Evolutionary conservation across 1,284 basidiomycete species (phyloP).

Genomic region (Hymenochaete sp.): DNA sequence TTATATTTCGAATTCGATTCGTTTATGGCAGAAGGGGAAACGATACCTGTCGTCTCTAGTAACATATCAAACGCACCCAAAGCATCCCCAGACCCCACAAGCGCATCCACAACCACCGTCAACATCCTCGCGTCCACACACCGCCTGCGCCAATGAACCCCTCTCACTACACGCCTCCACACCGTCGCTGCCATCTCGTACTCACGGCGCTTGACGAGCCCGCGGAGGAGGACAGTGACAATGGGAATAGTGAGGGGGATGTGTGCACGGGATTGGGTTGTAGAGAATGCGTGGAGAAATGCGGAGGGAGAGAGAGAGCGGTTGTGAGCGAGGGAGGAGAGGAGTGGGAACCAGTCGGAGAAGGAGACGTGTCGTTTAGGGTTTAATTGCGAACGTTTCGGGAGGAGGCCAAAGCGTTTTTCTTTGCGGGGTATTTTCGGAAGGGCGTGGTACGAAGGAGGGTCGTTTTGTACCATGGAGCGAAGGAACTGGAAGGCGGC

Average conservation of each 20-base stretch:
- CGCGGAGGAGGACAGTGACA: slow-evolving; percentile 44
- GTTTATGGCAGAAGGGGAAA: too few relatives aligned
- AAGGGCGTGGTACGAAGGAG: too few relatives aligned
- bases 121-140: slow-evolving; percentile 41
- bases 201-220: slow-evolving; percentile 36
- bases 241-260: slow-evolving; percentile 34
- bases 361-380: too few relatives aligned
- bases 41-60: slow-evolving; percentile 26
- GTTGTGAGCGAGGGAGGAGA: slow-evolving; percentile 29
- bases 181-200: slow-evolving; percentile 33
- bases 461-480: slow-evolving; percentile 22
- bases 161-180: slow-evolving; percentile 28
- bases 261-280: slow-evolving; percentile 27
- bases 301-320: slow-evolving; percentile 23
- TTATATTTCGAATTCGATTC: slow-evolving; percentile 1
- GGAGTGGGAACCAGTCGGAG: too few relatives aligned
- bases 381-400: too few relatives aligned
- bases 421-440: too few relatives aligned
- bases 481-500: slow-evolving; percentile 43
- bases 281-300: slow-evolving; percentile 34
- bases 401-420: too few relatives aligned
- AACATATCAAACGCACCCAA: slow-evolving; percentile 43
- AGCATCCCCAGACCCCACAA: slow-evolving; percentile 30
- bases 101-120: slow-evolving; percentile 41
- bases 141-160: slow-evolving; percentile 28